Conservation (phyloP, 2,329 filamentous ascomycete genomes). For the Conoideocrella luteorostrata region DNA sequence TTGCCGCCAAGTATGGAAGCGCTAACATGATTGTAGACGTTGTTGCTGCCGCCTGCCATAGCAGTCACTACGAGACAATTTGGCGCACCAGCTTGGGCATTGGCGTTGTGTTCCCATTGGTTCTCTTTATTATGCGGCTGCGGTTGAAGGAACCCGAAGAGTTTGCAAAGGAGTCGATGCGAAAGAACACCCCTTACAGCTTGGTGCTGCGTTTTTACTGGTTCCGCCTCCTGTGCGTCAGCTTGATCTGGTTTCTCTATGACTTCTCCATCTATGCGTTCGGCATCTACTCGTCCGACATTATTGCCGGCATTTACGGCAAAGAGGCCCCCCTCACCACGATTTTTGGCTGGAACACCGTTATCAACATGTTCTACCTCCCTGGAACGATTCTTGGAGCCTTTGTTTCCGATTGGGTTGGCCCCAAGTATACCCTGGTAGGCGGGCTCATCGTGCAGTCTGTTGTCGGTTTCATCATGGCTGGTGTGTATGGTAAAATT, state of each 20-base stretch:
- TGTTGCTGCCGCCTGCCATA: slow-evolving; percentile 49
- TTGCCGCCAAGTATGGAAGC: slow-evolving; percentile 32
- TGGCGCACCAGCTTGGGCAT: slow-evolving; percentile 80
- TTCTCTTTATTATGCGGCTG: slow-evolving; percentile 64
- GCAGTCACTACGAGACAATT: slow-evolving; percentile 61
- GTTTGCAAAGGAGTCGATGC: slow-evolving; percentile 65
- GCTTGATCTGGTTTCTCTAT: slow-evolving; percentile 79
- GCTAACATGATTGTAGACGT: slow-evolving; percentile 26
- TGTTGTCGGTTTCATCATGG: slow-evolving; percentile 82
- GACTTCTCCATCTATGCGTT: slow-evolving; percentile 87
- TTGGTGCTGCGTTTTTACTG: slow-evolving; percentile 63
- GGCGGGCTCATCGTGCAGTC: slow-evolving; percentile 67
- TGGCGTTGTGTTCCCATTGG: slow-evolving; percentile 69
- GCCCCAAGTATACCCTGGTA: slow-evolving; percentile 68
- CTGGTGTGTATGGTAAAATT: slow-evolving; percentile 68
- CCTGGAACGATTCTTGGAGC: slow-evolving; percentile 75
- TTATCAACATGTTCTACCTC: slow-evolving; percentile 85
- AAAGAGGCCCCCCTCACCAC: slow-evolving; percentile 59
- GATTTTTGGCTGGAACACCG: slow-evolving; percentile 79
- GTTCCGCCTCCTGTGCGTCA: slow-evolving; percentile 62
- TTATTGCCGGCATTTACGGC: slow-evolving; percentile 60
- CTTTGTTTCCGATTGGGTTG: slow-evolving; percentile 69
- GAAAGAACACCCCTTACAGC: slow-evolving; percentile 48
- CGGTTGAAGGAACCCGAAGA: slow-evolving; percentile 74
- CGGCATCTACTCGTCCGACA: slow-evolving; percentile 74